Evolutionary conservation across 208 protist genomes (phyloP).

Genomic region (Borovskyia barvae): DNA sequence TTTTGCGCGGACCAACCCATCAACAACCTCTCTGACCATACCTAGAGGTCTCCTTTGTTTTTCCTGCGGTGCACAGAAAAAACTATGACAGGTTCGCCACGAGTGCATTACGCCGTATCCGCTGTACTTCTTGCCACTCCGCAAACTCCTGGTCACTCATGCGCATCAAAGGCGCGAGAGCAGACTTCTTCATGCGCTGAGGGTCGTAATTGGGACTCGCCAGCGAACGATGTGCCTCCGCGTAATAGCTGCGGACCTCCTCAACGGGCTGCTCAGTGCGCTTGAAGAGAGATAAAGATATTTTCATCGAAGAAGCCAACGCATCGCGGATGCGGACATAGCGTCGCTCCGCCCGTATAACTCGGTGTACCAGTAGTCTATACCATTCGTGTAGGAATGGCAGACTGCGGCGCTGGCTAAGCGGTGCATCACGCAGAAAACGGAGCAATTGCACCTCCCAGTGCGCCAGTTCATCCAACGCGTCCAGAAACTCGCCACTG

Average conservation of each 20-base stretch:
- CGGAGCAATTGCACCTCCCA: constrained; percentile 65
- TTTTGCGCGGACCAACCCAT: no score
- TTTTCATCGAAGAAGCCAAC: constrained; percentile 26
- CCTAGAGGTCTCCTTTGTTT: no score
- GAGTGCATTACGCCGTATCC: constrained; percentile 51
- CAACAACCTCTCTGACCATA: no score
- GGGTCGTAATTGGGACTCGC: constrained; percentile 82
- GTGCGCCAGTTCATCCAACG: constrained; percentile 76
- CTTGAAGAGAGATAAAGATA: constrained; percentile 37
- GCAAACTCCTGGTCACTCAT: constrained; percentile 72
- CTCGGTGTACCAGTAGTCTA: constrained; percentile 60
- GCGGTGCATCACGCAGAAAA: constrained; percentile 61
- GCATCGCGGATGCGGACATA: constrained; percentile 64
- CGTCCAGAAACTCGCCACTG: constrained; percentile 67
- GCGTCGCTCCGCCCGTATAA: constrained; percentile 71
- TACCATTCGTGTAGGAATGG: constrained; percentile 80
- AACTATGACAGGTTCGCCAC: constrained; percentile 46
- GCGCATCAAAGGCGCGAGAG: constrained; percentile 57
- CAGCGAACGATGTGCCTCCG: constrained; percentile 74
- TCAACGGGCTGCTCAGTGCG: constrained; percentile 62
- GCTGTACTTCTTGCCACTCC: constrained; percentile 62
- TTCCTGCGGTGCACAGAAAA: no score
- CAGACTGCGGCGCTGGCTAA: constrained; percentile 68
- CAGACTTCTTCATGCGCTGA: constrained; percentile 75
- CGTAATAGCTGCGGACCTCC: constrained; percentile 58